Base-by-base conservation (phyloP, 768 basidiomycete genomes). In the Tricholoma matsutake region DNA sequence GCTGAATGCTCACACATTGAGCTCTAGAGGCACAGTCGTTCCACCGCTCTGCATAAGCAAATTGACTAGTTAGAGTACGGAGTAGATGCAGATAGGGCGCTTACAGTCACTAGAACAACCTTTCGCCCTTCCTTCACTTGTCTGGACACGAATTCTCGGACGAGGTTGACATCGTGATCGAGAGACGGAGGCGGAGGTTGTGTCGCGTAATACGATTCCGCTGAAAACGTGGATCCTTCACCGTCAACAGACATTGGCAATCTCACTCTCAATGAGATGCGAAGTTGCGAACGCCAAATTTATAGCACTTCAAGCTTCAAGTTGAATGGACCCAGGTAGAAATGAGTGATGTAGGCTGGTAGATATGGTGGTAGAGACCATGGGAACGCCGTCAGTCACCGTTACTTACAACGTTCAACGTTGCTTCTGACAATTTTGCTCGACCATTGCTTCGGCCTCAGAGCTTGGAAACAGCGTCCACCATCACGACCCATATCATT, bases 11-110 rank as follows among this genome's bases (percentile, higher is more conserved):
- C 83, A 98, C 97, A 98, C 95, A 71, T 98, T 98, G 80, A 95
- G 91, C 80, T 99, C 97, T 61, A 99, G 78, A 2, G 96, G 96
- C 6, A 98, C 96, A 1, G 96, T 98, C 16, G 97, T 99, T 61
- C 97, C 96, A 58, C 96, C 97, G 72, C 96, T 98, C 97, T 98
- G 61, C 54, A 65, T 61, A 29, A 54, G 49, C 62, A 52, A 64
- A 63, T 56, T 31, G 29, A 20, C 31, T n/a, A 31, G 14, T 68
- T 37, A 60, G 55, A 43, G 54, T 57, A 39, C 20, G 35, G 60
- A 47, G 31, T 55, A 31, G 58, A 13, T 31, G 47, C 32, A 29
- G 28, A 55, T 58, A 52, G 53, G 52, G 9, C 22, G 76, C 91
- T 75, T 72, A 98, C 96, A 63, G 97, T 99, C 53, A 99, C 93